phyloP scores from a whole-genome alignment of 176 grass and related monocot species.

The Ananas comosus region DNA sequence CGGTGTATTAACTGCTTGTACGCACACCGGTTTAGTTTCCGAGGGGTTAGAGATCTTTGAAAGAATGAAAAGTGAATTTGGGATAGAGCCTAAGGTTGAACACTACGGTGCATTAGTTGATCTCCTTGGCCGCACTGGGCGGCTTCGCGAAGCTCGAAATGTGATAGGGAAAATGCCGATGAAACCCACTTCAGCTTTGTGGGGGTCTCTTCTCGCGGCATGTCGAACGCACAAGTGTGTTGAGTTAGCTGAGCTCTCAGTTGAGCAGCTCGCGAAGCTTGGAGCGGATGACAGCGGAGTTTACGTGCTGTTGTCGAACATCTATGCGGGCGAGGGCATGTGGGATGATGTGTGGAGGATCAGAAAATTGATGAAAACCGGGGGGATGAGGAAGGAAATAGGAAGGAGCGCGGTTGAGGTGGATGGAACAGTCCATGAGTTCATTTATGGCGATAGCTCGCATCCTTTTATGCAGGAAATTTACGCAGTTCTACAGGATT shows the following conservation, averaged over 20 bases:
- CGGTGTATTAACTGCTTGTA: conserved; percentile 38
- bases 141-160: conserved; percentile 40
- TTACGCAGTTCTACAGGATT: conserved; percentile 29
- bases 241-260: conserved; percentile 41
- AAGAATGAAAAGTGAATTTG: conserved; percentile 39
- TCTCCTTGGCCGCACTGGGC: conserved; percentile 49
- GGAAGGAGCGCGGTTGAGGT: conserved; percentile 54
- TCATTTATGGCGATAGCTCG: conserved; percentile 41
- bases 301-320: conserved; percentile 62
- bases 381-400: conserved; percentile 51
- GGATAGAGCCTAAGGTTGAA: conserved; percentile 47
- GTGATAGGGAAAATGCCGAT: conserved; percentile 47
- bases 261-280: conserved; percentile 42
- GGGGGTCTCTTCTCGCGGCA: conserved; percentile 58
- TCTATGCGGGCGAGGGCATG: conserved; percentile 62
- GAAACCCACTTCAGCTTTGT: conserved; percentile 41
- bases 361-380: conserved; percentile 40
- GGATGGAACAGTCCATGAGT: conserved; percentile 50
- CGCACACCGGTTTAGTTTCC: conserved; percentile 48
- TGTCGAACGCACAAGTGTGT: conserved; percentile 51
- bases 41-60: conserved; percentile 46
- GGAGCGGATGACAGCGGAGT: conserved; percentile 57
- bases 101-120: conserved; percentile 62
- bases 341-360: conserved; percentile 48
- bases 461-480: conserved; percentile 38